These are phyloP conservation scores for Teunomyces barrocoloradensis DNA, from an alignment of 805 yeast genomes.

Conservation along the genomic window DNA sequence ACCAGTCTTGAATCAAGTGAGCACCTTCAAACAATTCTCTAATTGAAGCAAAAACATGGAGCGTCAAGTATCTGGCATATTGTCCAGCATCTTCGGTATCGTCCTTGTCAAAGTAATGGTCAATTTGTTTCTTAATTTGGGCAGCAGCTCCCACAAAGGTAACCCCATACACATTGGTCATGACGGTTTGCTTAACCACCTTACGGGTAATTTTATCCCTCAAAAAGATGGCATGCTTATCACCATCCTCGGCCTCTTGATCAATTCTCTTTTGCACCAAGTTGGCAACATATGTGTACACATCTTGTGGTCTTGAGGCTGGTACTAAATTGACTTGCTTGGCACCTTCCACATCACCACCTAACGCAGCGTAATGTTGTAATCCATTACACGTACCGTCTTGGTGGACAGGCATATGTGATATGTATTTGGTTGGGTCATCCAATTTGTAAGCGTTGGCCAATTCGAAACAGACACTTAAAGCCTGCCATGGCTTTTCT, in stretches of 20 bases:
- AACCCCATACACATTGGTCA: slow-evolving; percentile 98
- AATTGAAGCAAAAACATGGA: slow-evolving; percentile 76
- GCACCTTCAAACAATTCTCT: slow-evolving; percentile 88
- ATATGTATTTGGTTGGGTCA: slow-evolving; percentile 63
- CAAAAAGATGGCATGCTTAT: slow-evolving; percentile 52
- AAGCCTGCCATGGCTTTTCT: slow-evolving; percentile 82
- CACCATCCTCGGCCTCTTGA: slow-evolving; percentile 51
- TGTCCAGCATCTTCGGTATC: slow-evolving; percentile 37
- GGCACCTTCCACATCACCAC: slow-evolving; percentile 84
- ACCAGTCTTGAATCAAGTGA: slow-evolving; percentile 94
- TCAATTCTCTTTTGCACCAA: slow-evolving; percentile 57
- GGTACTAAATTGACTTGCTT: slow-evolving; percentile 73
- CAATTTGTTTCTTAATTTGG: slow-evolving; percentile 79
- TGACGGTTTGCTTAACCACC: slow-evolving; percentile 93
- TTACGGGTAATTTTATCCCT: slow-evolving; percentile 73
- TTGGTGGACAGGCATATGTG: slow-evolving; percentile 79
- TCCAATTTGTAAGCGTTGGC: slow-evolving; percentile 56
- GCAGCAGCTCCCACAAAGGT: slow-evolving; percentile 90
- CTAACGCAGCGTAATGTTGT: slow-evolving; percentile 84
- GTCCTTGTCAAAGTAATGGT: slow-evolving; percentile 52
- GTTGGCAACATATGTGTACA: slow-evolving; percentile 66
- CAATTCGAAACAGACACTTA: slow-evolving; percentile 68
- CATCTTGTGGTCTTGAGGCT: slow-evolving; percentile 72
- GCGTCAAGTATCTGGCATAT: slow-evolving; percentile 63
- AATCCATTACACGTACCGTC: slow-evolving; percentile 87